A percentile compares a stretch with the other conserved stretches of the same genome.
phyloP scores from a whole-genome alignment of 108 stramenopile species.

The Conticribra weissflogii region DNA sequence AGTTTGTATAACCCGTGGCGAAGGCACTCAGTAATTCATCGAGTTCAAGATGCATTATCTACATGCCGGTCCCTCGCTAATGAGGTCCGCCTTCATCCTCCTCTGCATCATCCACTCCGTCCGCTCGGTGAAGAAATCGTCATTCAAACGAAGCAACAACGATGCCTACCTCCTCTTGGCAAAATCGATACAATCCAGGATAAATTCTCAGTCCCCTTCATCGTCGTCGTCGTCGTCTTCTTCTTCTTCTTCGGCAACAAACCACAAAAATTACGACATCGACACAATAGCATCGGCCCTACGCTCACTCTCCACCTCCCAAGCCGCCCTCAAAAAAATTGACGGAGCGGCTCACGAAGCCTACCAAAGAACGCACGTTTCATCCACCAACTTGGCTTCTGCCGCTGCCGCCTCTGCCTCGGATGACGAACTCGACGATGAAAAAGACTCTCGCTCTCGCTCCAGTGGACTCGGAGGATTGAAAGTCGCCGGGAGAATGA shows the following conservation, averaged over 20 bases:
- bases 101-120: no score
- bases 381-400: conserved; percentile 27
- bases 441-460: conserved; percentile 4
- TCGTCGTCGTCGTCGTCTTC: not conserved
- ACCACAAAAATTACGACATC: conserved; percentile 13
- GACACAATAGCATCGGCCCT: conserved; percentile 38
- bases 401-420: no score
- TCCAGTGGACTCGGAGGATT: conserved; percentile 34
- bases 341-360: conserved; percentile 85
- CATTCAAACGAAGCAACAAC: not conserved
- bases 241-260: not conserved
- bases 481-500: conserved; percentile 69
- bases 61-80: no score
- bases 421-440: conserved; percentile 10
- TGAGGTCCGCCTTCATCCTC: no score
- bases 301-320: conserved; percentile 57
- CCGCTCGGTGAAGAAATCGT: not conserved
- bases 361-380: conserved; percentile 77
- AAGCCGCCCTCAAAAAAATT: conserved; percentile 73
- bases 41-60: no score
- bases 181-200: not conserved
- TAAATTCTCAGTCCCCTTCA: not conserved
- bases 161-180: conserved; percentile 13
- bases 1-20: no score
- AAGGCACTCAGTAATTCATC: no score